Evolutionary conservation across 306 rosid genomes (phyloP).

Genomic region (Vicia sativa): DNA sequence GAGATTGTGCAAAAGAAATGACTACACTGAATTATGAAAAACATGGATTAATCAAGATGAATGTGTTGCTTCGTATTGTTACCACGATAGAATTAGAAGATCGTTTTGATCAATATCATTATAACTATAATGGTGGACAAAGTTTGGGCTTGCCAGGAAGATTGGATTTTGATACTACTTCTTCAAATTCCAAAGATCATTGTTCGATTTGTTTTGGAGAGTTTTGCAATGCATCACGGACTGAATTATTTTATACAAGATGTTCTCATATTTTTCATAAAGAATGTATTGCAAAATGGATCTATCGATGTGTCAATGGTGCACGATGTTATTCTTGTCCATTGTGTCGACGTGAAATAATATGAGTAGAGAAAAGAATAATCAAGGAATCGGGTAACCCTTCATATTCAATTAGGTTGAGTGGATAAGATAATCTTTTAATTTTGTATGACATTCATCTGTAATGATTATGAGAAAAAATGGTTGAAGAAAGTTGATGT

Average conservation of each 20-base stretch:
- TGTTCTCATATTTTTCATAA: background rate
- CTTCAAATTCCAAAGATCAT: background rate
- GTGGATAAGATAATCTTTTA: no score
- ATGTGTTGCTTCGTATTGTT: background rate
- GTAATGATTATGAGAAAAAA: no score
- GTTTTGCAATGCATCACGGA: background rate
- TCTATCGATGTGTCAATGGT: background rate
- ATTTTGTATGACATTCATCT: no score
- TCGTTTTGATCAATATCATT: background rate
- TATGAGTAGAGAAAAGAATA: no score
- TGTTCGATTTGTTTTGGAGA: constrained; percentile 7
- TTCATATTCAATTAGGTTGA: no score
- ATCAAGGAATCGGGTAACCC: no score
- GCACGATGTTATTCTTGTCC: background rate
- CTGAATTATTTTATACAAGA: background rate
- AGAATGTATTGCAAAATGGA: background rate
- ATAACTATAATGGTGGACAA: background rate
- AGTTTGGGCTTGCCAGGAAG: no score
- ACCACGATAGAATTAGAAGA: background rate
- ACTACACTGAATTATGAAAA: background rate
- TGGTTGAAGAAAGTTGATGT: no score
- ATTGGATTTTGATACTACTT: background rate
- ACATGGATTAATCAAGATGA: background rate
- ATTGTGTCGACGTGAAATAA: background rate
- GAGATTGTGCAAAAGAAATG: background rate